phyloP scores from a whole-genome alignment of 805 yeast genomes.

The Candida tibetensis region DNA sequence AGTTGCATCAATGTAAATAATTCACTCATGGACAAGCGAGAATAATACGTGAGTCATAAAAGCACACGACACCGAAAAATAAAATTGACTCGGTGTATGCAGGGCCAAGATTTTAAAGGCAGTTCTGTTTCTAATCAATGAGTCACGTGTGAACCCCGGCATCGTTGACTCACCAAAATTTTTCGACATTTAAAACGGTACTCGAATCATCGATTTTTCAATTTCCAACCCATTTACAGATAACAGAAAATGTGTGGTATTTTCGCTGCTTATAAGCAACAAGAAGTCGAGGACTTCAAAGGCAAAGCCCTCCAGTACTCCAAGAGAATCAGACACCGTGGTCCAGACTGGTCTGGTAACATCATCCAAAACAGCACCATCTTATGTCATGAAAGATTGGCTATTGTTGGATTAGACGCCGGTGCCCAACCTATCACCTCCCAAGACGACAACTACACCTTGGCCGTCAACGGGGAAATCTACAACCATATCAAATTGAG shows the following conservation, averaged over 20 bases:
- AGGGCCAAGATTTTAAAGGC: too few species aligned
- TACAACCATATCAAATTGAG: constrained; percentile 94
- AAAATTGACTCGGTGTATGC: too few species aligned
- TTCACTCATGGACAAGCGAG: too few species aligned
- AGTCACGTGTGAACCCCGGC: too few species aligned
- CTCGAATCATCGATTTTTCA: too few species aligned
- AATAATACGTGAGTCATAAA: too few species aligned
- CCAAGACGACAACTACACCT: constrained; percentile 64
- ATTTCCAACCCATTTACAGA: too few species aligned
- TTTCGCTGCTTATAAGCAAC: constrained; percentile 85
- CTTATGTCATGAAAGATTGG: constrained; percentile 91
- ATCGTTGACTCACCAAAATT: constrained; percentile 6
- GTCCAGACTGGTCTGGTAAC: constrained; percentile 99
- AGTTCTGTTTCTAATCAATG: too few species aligned
- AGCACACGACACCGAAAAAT: too few species aligned
- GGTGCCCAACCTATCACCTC: constrained; percentile 98
- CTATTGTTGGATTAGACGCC: constrained; percentile 94
- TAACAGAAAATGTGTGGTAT: constrained; percentile 89
- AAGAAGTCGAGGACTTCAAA: constrained; percentile 76
- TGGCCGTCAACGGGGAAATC: constrained; percentile 97
- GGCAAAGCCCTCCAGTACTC: constrained; percentile 85
- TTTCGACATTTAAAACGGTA: too few species aligned
- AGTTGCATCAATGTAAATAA: too few species aligned
- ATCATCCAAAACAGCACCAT: constrained; percentile 73
- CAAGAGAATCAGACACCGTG: constrained; percentile 95